Percentiles rank a stretch among this genome's conserved stretches.
These are phyloP conservation scores for Fusarium dlaminii DNA, from an alignment of 2,329 filamentous ascomycete genomes.

Conservation along the genomic window DNA sequence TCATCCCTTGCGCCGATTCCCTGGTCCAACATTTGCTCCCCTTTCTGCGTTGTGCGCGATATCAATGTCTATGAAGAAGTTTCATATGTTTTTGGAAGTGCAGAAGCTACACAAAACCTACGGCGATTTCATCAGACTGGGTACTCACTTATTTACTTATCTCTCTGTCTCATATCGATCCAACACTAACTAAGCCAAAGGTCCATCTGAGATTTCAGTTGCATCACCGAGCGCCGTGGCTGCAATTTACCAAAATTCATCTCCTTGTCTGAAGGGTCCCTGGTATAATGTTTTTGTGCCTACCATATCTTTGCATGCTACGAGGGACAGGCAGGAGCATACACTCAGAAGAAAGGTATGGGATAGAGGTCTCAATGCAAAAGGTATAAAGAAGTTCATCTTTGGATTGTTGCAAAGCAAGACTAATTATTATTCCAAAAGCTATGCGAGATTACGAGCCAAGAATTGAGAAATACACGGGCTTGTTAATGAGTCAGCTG, in stretches of 20 bases:
- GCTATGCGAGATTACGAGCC: not conserved
- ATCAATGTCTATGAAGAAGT: not conserved
- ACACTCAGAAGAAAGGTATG: not conserved
- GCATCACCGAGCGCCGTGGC: not conserved
- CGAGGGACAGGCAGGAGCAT: not conserved
- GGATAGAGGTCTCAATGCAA: not conserved
- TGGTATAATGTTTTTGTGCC: not conserved
- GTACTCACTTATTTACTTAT: not conserved
- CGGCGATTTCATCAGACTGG: not conserved
- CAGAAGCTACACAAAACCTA: not conserved
- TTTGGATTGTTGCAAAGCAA: not conserved
- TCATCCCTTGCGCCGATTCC: not conserved
- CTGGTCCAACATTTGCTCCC: not conserved
- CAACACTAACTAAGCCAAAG: not conserved
- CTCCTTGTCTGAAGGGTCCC: not conserved
- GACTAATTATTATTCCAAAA: not conserved
- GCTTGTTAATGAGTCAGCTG: not conserved
- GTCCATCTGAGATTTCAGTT: not conserved
- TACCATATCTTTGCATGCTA: not conserved
- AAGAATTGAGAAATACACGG: not conserved
- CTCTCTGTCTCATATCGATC: rapidly evolving
- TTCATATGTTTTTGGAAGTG: not conserved
- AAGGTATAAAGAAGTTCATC: not conserved
- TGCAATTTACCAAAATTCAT: not conserved
- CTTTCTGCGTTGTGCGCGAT: not conserved